Base-by-base conservation (phyloP, 768 basidiomycete genomes). In the Solioccasus polychromus region DNA sequence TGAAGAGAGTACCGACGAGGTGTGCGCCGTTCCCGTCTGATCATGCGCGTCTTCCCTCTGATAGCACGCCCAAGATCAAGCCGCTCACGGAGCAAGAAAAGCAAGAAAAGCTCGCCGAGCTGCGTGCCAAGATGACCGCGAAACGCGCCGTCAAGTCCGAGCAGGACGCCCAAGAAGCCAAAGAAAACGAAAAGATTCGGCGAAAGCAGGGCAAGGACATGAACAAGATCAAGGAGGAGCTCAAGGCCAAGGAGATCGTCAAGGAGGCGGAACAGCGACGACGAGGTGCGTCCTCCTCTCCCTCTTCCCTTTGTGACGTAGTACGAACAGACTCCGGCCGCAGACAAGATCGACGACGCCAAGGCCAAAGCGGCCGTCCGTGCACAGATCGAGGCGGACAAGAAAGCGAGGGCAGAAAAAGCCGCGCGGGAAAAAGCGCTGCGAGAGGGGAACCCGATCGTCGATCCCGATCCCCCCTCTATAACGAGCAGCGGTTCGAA, bases 31-130 rank as follows among this genome's bases (percentile, higher is more conserved):
- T 17, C 11, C 17, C 32, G 20, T n/a, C 26, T 26, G 26, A 26
- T 11, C 7, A 26, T 26, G 7, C 26, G 7, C 26, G 7, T 26
- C 26, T 11, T 11, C 11, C 26, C 26, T 6, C 26, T 28, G 7
- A 28, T 28, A 28, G 30, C 30, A 31, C 30, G 4, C n/a, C 18
- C 45, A n/a, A 92, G 91, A 82, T 97, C 66, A 92, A 92, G 62
- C 93, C 95, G 0, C 66, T 99, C 41, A 97, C 94, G 0, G 93
- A 97, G 67, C 92, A 94, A 58, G 92, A 98, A 68, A 95, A 85
- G 74, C 78, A 81, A 47, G 72, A 82, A 53, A 90, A 83, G 59
- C 74, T 98, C 0, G 80, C 68, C 0, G 95, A 96, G 52, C 68
- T 99, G 47, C 75, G 82, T 20, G 70, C 76, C 43, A 92, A 85